These are phyloP conservation scores for Vigna angularis DNA, from an alignment of 306 rosid species.

Conservation along the genomic window DNA sequence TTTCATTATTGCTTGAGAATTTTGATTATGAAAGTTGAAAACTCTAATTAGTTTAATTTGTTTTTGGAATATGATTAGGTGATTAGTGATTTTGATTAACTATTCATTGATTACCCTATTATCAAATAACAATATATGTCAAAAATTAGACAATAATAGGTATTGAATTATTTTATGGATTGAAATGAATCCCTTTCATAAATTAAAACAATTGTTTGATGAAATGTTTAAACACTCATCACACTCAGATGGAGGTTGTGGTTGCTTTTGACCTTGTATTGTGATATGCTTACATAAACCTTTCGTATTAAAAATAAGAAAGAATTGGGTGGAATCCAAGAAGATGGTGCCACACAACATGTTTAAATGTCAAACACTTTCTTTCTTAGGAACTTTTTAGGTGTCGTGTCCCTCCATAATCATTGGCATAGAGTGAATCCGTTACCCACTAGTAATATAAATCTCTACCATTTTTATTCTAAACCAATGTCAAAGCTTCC, in stretches of 20 bases:
- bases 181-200: neutral
- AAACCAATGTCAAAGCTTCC: conserved; percentile 24
- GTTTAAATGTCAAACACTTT: conserved; percentile 18
- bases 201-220: neutral
- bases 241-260: no score
- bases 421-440: conserved; percentile 29
- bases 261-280: conserved; percentile 6
- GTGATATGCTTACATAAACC: neutral
- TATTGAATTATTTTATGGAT: neutral
- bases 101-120: neutral
- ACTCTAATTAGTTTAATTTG: no score
- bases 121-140: neutral
- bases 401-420: neutral
- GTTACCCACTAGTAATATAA: conserved; percentile 17
- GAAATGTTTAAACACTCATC: no score
- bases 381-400: neutral
- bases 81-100: neutral
- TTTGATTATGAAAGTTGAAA: no score
- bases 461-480: conserved; percentile 14
- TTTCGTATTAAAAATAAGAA: neutral
- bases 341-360: neutral
- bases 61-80: no score
- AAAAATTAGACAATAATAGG: neutral
- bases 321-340: neutral
- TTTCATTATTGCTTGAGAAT: no score